Conservation (phyloP, 179 eudicot genomes). For the Spergularia azorica region DNA sequence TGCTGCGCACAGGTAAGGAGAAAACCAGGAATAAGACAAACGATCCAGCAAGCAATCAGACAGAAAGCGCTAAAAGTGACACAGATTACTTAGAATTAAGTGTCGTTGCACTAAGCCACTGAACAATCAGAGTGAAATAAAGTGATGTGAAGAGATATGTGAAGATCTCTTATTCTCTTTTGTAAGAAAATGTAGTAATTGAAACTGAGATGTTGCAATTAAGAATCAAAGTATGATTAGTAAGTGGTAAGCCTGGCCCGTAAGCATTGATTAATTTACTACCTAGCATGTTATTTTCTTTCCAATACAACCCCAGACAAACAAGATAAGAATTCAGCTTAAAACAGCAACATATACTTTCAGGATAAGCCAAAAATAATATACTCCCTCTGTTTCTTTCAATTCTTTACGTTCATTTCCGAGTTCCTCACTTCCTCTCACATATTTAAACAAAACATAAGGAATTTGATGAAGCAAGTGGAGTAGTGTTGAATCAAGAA, state of each 20-base stretch:
- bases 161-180: not conserved
- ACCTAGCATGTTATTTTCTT: not conserved
- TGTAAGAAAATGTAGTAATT: not conserved
- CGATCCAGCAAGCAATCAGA: slow-evolving; percentile 1
- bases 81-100: slow-evolving; percentile 10
- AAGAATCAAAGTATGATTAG: slow-evolving; percentile 1
- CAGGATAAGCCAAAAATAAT: not conserved
- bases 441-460: too few species aligned
- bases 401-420: too few species aligned
- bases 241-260: too few species aligned
- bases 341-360: not conserved
- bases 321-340: slow-evolving; percentile 2
- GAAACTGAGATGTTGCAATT: not conserved
- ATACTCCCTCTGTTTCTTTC: too few species aligned
- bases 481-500: slow-evolving; percentile 2
- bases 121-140: not conserved
- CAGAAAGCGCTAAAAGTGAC: not conserved
- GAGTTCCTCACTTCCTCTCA: too few species aligned
- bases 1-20: slow-evolving; percentile 54
- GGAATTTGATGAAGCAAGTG: too few species aligned
- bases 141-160: not conserved
- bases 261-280: not conserved
- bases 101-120: not conserved
- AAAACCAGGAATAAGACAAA: slow-evolving; percentile 28
- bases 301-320: not conserved